These are phyloP conservation scores for Claviceps spartinae DNA, from an alignment of 2,329 filamentous ascomycete species.

Conservation along the genomic window DNA sequence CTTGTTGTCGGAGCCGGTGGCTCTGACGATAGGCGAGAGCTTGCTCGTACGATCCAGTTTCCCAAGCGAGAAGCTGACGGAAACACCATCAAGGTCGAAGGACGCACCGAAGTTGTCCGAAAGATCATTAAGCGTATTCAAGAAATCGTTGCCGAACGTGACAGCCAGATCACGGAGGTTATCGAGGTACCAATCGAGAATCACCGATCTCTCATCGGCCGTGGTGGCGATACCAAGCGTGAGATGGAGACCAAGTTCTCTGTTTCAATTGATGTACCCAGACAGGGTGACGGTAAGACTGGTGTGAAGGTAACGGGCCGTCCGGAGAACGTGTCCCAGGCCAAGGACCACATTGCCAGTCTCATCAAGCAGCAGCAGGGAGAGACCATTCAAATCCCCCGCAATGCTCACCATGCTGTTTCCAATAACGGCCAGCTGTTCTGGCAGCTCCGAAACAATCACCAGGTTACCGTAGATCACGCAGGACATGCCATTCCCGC, in stretches of 20 bases:
- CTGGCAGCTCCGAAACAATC: slow-evolving; percentile 73
- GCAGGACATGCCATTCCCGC: slow-evolving; percentile 64
- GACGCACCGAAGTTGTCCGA: slow-evolving; percentile 69
- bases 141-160: slow-evolving; percentile 67
- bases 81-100: slow-evolving; percentile 77
- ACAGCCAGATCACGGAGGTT: slow-evolving; percentile 65
- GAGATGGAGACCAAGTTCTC: slow-evolving; percentile 76
- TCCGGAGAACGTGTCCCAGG: slow-evolving; percentile 65
- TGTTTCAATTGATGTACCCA: slow-evolving; percentile 79
- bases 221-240: slow-evolving; percentile 76
- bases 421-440: slow-evolving; percentile 88
- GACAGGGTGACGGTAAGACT: slow-evolving; percentile 72
- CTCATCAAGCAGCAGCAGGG: slow-evolving; percentile 78
- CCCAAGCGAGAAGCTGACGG: slow-evolving; percentile 76
- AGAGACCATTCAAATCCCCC: slow-evolving; percentile 74
- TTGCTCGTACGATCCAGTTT: slow-evolving; percentile 87
- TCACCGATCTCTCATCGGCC: slow-evolving; percentile 82
- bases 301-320: slow-evolving; percentile 77
- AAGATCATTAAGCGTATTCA: slow-evolving; percentile 77
- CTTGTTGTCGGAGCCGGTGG: slow-evolving; percentile 83
- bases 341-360: slow-evolving; percentile 69
- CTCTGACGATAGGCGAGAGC: slow-evolving; percentile 68
- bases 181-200: slow-evolving; percentile 80
- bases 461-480: slow-evolving; percentile 85
- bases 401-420: slow-evolving; percentile 68